Conservation (phyloP, 176 grass and related monocot genomes). For the Alopecurus myosuroides region DNA sequence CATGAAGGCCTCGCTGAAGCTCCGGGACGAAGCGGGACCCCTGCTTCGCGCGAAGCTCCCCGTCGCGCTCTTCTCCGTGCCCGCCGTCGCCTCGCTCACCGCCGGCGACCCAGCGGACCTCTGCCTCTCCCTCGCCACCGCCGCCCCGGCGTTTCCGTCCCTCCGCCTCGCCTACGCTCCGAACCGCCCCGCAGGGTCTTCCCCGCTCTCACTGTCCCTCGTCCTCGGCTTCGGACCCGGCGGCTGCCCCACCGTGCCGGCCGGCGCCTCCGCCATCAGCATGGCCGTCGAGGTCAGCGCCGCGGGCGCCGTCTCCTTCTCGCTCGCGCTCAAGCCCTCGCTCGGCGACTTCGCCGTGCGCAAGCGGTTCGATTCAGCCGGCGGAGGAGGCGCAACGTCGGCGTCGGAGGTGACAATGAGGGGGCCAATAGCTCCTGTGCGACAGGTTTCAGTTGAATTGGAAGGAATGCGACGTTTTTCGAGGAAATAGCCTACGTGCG, state of each 20-base stretch:
- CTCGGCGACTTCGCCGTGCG: conserved; percentile 6
- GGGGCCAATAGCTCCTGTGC: no score
- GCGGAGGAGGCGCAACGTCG: not conserved
- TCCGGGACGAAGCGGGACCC: not conserved
- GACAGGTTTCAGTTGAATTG: no score
- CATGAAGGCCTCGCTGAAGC: conserved; percentile 28
- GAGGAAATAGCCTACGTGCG: no score
- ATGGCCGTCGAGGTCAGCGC: conserved; percentile 20
- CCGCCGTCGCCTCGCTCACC: conserved; percentile 1
- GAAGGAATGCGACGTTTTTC: no score
- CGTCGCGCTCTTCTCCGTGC: not conserved
- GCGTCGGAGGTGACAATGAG: conserved; percentile 12
- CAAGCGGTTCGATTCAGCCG: not conserved
- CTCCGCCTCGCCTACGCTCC: conserved; percentile 11
- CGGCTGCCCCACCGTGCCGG: not conserved
- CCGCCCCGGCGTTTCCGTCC: not conserved
- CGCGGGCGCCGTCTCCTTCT: conserved; percentile 15
- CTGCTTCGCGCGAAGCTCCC: conserved; percentile 22
- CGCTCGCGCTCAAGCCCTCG: conserved; percentile 15
- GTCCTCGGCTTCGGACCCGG: conserved; percentile 17
- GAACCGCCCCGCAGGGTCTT: not conserved
- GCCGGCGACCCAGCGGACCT: conserved; percentile 3
- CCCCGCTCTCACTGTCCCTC: not conserved
- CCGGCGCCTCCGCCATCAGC: not conserved
- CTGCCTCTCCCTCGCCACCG: conserved; percentile 7